Conservation (phyloP, 805 yeast species). For the Komagataella populi region DNA sequence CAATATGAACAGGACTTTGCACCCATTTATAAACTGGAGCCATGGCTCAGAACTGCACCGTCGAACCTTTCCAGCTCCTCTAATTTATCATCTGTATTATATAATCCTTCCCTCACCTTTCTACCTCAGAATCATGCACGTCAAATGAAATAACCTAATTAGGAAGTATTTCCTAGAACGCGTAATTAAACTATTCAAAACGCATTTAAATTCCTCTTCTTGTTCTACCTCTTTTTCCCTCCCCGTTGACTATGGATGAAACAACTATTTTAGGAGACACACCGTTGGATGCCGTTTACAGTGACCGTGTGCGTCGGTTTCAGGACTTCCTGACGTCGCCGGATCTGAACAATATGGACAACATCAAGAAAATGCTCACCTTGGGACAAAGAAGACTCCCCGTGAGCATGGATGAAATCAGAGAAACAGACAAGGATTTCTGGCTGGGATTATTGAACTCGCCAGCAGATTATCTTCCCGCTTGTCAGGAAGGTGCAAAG, state of each 20-base stretch:
- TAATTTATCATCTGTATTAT: neutral
- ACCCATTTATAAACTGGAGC: no score
- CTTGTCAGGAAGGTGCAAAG: conserved; percentile 75
- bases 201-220: neutral
- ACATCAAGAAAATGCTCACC: conserved; percentile 59
- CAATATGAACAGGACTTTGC: no score
- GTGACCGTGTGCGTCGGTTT: conserved; percentile 79
- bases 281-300: conserved; percentile 26
- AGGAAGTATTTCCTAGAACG: neutral
- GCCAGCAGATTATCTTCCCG: conserved; percentile 82
- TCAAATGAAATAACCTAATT: conserved; percentile 1
- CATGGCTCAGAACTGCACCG: neutral
- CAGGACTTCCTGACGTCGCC: conserved; percentile 67
- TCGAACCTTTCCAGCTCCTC: no score
- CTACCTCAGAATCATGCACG: neutral
- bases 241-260: conserved; percentile 11
- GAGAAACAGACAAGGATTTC: conserved; percentile 67
- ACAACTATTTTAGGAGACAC: conserved; percentile 10
- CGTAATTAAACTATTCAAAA: neutral
- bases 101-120: neutral
- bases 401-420: conserved; percentile 74
- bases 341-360: conserved; percentile 32
- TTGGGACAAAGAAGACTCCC: conserved; percentile 52
- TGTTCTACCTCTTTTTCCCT: neutral
- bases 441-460: conserved; percentile 64